Conservation (phyloP, 768 basidiomycete species). For the Lanmaoa pseudosensibilis region DNA sequence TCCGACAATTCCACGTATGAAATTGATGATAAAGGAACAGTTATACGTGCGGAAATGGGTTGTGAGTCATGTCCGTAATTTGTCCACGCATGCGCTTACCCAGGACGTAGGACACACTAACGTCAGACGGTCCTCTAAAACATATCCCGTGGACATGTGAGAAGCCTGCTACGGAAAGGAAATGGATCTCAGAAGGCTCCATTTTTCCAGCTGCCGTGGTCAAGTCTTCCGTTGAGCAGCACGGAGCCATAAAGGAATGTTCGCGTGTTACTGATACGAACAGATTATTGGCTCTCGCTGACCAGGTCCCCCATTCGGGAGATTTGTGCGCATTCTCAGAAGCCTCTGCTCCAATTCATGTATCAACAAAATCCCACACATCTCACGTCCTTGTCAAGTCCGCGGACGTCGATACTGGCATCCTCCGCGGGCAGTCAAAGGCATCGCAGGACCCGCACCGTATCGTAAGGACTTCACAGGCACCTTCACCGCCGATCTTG, state of each 20-base stretch:
- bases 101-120: conserved; percentile 19
- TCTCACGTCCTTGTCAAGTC: conserved; percentile 7
- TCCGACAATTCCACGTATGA: conserved; percentile 39
- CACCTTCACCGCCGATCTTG: neutral
- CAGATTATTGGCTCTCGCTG: neutral
- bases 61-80: conserved; percentile 25
- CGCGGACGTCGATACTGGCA: conserved; percentile 6
- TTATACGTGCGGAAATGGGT: conserved; percentile 36
- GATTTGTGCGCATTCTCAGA: neutral
- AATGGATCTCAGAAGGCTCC: conserved; percentile 34
- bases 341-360: neutral
- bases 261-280: neutral
- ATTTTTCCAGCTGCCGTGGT: conserved; percentile 25
- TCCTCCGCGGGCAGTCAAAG: conserved; percentile 8
- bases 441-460: neutral
- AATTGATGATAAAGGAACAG: conserved; percentile 35
- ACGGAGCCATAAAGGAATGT: neutral
- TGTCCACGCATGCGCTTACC: conserved; percentile 7
- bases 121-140: conserved; percentile 21
- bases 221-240: conserved; percentile 4
- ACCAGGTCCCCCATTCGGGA: conserved; percentile 3
- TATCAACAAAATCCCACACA: neutral
- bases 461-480: conserved; percentile 2
- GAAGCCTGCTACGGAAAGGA: conserved; percentile 14
- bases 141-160: conserved; percentile 34